A percentile compares a stretch with the other conserved stretches of the same genome.
Conservation (phyloP, 108 stramenopile species). For the Stephanodiscus minutulus region DNA sequence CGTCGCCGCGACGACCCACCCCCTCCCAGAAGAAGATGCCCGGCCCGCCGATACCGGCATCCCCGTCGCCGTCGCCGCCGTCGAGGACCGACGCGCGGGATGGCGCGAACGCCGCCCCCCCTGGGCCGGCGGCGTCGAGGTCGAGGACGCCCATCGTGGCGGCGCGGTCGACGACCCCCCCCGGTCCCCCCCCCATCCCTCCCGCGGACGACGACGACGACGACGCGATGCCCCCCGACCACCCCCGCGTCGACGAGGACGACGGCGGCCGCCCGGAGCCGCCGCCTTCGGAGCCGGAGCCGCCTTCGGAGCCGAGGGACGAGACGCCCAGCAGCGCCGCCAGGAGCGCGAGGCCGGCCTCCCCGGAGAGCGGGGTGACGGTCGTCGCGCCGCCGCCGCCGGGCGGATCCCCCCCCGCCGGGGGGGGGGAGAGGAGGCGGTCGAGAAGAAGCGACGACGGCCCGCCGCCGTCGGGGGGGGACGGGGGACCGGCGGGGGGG, state of each 20-base stretch:
- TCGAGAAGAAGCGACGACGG: too few species aligned
- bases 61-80: not conserved
- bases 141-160: too few species aligned
- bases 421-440: not conserved
- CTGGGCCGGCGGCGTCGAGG: too few species aligned
- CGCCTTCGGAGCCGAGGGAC: not conserved
- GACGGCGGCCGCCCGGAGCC: not conserved
- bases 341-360: constrained; percentile 28
- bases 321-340: constrained; percentile 27
- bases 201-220: not conserved
- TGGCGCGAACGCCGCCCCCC: too few species aligned
- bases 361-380: constrained; percentile 31
- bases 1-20: not conserved
- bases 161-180: too few species aligned
- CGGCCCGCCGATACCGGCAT: too few species aligned
- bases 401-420: not conserved
- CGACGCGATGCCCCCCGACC: not conserved
- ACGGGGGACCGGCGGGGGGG: constrained; percentile 5
- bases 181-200: too few species aligned
- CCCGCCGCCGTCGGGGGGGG: too few species aligned
- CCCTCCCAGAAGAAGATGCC: too few species aligned
- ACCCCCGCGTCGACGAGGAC: too few species aligned
- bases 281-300: not conserved
- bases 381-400: not conserved
- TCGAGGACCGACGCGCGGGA: too few species aligned